A percentile compares a stretch with the other conserved stretches of the same genome.
Conservation (phyloP, 805 yeast genomes). For the Metschnikowia rubicola region DNA sequence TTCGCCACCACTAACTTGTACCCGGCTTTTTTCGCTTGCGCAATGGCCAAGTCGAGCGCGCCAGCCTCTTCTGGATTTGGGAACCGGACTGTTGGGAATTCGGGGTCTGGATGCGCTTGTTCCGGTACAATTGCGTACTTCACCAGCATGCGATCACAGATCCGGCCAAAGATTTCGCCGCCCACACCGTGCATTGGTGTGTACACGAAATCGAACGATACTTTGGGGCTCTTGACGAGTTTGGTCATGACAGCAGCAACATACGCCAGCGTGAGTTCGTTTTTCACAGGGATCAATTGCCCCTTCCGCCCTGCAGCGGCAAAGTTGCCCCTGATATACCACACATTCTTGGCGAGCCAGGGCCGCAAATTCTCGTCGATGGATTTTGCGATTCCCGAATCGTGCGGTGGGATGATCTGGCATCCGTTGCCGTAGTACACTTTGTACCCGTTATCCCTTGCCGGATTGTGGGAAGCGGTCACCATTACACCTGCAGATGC, state of each 20-base stretch:
- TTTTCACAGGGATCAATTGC: constrained; percentile 39
- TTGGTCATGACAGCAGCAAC: constrained; percentile 22
- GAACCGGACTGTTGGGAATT: constrained; percentile 78
- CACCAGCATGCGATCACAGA: constrained; percentile 36
- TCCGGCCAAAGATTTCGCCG: constrained; percentile 48
- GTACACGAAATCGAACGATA: constrained; percentile 58
- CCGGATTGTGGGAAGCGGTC: constrained; percentile 86
- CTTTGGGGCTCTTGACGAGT: constrained; percentile 28
- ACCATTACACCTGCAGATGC: constrained; percentile 89
- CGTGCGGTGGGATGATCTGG: constrained; percentile 93
- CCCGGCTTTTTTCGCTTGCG: constrained; percentile 50
- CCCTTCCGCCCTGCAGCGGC: constrained; percentile 18
- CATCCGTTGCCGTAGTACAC: constrained; percentile 94
- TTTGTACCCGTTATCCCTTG: constrained; percentile 87
- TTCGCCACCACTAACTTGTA: constrained; percentile 70
- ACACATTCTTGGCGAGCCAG: constrained; percentile 43
- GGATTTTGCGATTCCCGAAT: constrained; percentile 59
- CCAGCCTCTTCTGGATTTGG: constrained; percentile 98
- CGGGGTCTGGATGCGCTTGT: constrained; percentile 79
- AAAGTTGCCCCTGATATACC: constrained; percentile 44
- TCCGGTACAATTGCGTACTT: constrained; percentile 47
- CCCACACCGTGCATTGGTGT: constrained; percentile 99
- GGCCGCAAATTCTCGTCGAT: constrained; percentile 65
- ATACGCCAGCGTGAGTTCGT: constrained; percentile 43
- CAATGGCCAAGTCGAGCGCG: constrained; percentile 72